Evolutionary conservation across 73 alveolate species (phyloP), one percentile per base, ranked within the genome.

Genomic region (Paramecium sonneborni): DNA sequence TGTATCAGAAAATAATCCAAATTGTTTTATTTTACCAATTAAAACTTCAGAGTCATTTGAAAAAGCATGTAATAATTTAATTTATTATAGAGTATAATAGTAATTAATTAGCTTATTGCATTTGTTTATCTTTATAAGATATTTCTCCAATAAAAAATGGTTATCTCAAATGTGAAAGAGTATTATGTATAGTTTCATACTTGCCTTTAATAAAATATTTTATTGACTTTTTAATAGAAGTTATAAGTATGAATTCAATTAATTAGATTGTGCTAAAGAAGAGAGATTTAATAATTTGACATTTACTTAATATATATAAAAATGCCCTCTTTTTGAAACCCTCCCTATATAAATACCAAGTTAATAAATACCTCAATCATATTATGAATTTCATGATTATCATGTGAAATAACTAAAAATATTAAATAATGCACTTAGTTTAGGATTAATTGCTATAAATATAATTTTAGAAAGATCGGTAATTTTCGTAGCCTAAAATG

Each of bases 61-160:
- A 46, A 79, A 43, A 43, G 32, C 44, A 79, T 79, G 90, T 79
- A 79, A 38, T 30, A 79, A 72, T 3, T 72, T 20, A 20, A 28
- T 34, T 15, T 72, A 24, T 79, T 30, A 52, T 79, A 38, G 44
- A 79, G 14, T 43, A 38, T 24, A 46, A 44, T 79, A 44, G 90
- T 62, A 79, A 79, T 44, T 12, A 46, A 43, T 79, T 79, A 79
- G 90, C 90, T 15, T 79, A 30, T 79, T 79, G 90, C 24, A 43
- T 79, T 43, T 79, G 90, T 46, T 32, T 79, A 14, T 24, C 39
- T 4, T 23, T 79, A 8, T 7, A 79, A 41, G 90, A 79, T 46
- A 44, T 79, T 43, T 48, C 68, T 48, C 7, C 24, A 48, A 48
- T 10, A 2, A 15, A 48, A 48, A 48, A 48, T 12, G 30, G 68